phyloP scores from a whole-genome alignment of 441 rosid genomes.

The Melastoma candidum region DNA sequence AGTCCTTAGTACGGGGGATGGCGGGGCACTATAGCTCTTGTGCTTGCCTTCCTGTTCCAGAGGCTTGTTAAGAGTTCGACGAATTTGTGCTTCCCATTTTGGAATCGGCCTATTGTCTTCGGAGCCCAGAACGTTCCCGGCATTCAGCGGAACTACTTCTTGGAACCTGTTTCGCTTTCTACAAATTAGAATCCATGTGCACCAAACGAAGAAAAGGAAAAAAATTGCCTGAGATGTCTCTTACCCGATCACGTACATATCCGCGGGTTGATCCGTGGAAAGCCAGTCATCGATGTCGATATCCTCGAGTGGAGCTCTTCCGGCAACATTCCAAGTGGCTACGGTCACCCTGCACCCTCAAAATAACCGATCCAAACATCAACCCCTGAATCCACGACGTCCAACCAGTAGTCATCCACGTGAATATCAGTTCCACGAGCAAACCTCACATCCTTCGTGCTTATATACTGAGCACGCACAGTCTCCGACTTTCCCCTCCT shows the following conservation, averaged over 20 bases:
- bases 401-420: too few relatives aligned
- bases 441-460: constrained; percentile 84
- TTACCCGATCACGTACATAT: constrained; percentile 85
- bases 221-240: constrained; percentile 5
- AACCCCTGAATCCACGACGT: too few relatives aligned
- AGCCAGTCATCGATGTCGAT: constrained; percentile 88
- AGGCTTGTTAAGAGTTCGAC: constrained; percentile 75
- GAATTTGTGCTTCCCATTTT: constrained; percentile 86
- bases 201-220: not conserved
- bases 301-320: constrained; percentile 62
- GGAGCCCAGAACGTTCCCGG: constrained; percentile 94
- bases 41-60: constrained; percentile 40
- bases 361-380: constrained; percentile 3
- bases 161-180: constrained; percentile 46
- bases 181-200: not conserved
- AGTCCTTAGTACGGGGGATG: constrained; percentile 67
- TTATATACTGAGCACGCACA: constrained; percentile 79
- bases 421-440: constrained; percentile 9
- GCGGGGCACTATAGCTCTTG: constrained; percentile 83
- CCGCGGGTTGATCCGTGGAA: constrained; percentile 67
- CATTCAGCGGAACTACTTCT: constrained; percentile 94
- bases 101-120: constrained; percentile 82
- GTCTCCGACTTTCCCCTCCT: constrained; percentile 96
- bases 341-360: constrained; percentile 49
- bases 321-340: constrained; percentile 98